These are phyloP conservation scores for Rhododendron ferrugineum DNA, from an alignment of 148 eudicot genomes.

Conservation along the genomic window DNA sequence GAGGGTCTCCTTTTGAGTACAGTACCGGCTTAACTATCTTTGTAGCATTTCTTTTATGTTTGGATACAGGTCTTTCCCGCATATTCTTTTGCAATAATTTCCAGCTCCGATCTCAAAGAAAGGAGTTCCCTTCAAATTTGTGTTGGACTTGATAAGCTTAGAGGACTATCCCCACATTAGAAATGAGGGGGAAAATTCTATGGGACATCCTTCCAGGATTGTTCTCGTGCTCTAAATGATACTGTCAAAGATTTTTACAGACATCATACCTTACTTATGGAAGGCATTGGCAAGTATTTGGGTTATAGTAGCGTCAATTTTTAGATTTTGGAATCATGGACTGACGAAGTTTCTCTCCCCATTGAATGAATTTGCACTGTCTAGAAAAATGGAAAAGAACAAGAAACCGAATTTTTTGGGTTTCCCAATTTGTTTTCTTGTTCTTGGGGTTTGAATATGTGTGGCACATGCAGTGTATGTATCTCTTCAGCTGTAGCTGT, in stretches of 20 bases:
- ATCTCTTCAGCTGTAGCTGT: background rate
- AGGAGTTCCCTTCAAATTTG: background rate
- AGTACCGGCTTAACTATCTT: background rate
- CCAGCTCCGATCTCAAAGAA: background rate
- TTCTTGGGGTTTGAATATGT: background rate
- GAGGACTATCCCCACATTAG: background rate
- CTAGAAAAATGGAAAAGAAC: background rate
- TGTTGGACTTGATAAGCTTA: background rate
- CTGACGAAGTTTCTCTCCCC: background rate
- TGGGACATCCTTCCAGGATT: background rate
- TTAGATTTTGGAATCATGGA: conserved; percentile 15
- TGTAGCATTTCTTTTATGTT: background rate
- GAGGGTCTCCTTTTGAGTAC: background rate
- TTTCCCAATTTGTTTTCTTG: background rate
- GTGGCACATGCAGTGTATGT: background rate
- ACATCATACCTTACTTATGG: background rate
- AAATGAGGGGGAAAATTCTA: background rate
- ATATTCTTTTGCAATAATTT: conserved; percentile 14
- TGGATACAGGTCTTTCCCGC: background rate
- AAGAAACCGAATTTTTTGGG: background rate
- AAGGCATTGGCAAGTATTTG: background rate
- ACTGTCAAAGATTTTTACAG: background rate
- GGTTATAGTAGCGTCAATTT: conserved; percentile 4
- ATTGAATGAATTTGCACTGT: background rate
- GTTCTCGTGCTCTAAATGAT: background rate